Conservation (phyloP, 306 rosid species). For the Geum urbanum region DNA sequence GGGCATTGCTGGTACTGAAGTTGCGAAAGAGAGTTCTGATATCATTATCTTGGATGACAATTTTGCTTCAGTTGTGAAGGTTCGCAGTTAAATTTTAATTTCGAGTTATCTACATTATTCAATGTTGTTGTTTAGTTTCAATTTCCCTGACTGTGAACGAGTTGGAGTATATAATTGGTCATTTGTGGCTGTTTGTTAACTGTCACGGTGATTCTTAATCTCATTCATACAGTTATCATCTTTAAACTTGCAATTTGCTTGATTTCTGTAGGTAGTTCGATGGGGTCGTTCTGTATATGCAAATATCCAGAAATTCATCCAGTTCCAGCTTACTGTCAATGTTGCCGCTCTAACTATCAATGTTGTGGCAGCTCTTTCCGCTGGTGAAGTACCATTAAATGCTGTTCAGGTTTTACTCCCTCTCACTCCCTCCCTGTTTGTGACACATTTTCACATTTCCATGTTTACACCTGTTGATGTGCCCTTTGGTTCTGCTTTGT, state of each 20-base stretch:
- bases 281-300: conserved; percentile 98
- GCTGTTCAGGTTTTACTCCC: conserved; percentile 79
- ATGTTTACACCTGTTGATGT: conserved; percentile 16
- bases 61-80: conserved; percentile 87
- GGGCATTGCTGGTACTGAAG: conserved; percentile 89
- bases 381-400: conserved; percentile 87
- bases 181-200: neutral
- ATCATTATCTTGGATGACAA: conserved; percentile 89
- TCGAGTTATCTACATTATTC: neutral
- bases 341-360: conserved; percentile 90
- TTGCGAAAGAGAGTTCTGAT: conserved; percentile 93
- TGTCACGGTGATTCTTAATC: neutral
- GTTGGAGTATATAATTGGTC: neutral
- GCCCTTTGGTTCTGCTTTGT: conserved; percentile 17
- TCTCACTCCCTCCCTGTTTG: conserved; percentile 7
- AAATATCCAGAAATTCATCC: conserved; percentile 96
- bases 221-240: neutral
- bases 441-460: neutral
- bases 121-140: neutral
- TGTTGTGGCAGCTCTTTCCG: conserved; percentile 77
- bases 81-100: neutral
- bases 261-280: conserved; percentile 69
- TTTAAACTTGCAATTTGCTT: conserved; percentile 13
- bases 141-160: neutral
- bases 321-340: conserved; percentile 94